Base-by-base conservation (phyloP, 768 basidiomycete species). In the Gautieria morchelliformis region DNA sequence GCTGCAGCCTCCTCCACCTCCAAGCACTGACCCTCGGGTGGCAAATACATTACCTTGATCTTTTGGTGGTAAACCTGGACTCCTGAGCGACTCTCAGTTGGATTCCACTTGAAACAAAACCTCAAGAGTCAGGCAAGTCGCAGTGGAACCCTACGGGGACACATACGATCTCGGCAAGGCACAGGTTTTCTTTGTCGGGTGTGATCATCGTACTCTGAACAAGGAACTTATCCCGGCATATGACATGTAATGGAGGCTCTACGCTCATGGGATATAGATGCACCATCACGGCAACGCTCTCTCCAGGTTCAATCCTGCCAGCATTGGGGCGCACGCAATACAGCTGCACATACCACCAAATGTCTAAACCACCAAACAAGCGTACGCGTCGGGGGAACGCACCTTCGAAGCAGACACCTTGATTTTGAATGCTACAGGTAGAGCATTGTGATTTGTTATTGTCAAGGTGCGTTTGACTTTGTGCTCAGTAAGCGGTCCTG, bases 151-250 rank as follows among this genome's bases (percentile, higher is more conserved):
- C 45, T 15, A 39, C 41, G 53, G 52, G 47, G 45, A 50, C 52
- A 76, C 93, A 68, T 68, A 96, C 95, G 65, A 98, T 84, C 60
- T 97, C 95, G 59, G 80, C 75, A 37, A 94, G 72, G 14, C 86
- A 69, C 68, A 85, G 72, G 47, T 80, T 79, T 74, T 92, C 91
- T 71, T 90, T 91, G 63, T 95, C 94, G 32, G 85, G 77, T 1
- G 91, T 87, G 70, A 99, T 93, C 68, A 88, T 70, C 24, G 92
- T 95, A 66, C 90, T 95, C 71, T 98, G 96, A 53, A 99, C 93
- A 56, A 99, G 78, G 72, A 99, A 99, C 77, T 99, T 99, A 82
- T 99, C 96, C 70, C 94, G 93, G 85, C 96, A 99, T 75, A 97
- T 98, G 32, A 82, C 74, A 59, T 84, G 84, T 62, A 85, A 68